Percentiles rank a stretch among this genome's conserved stretches.
Conservation (phyloP, 1,284 basidiomycete species). For the Pseudozyma pruni region DNA sequence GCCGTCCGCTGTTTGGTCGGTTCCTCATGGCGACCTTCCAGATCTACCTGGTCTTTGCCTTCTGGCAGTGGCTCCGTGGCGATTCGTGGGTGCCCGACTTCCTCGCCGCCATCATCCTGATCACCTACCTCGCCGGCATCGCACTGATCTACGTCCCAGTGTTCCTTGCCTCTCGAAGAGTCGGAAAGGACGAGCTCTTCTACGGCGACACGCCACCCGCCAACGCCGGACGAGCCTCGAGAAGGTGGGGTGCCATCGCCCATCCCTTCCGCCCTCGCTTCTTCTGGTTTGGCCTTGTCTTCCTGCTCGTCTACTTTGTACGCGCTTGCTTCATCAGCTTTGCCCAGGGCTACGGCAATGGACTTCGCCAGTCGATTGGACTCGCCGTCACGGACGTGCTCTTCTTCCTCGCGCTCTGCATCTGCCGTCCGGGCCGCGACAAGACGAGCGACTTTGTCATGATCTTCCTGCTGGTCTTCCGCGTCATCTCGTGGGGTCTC, state of each 20-base stretch:
- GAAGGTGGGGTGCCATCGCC: constrained; percentile 53
- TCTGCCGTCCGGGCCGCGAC: constrained; percentile 59
- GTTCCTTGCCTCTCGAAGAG: constrained; percentile 35
- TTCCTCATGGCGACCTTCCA: constrained; percentile 40
- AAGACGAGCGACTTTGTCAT: constrained; percentile 61
- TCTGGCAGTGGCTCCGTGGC: constrained; percentile 63
- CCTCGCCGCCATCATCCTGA: constrained; percentile 52
- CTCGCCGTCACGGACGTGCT: constrained; percentile 60
- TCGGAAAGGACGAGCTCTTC: constrained; percentile 46
- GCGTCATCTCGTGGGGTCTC: constrained; percentile 58
- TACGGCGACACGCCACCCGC: constrained; percentile 47
- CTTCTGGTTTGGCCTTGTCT: constrained; percentile 60
- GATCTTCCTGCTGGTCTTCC: constrained; percentile 57
- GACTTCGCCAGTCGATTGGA: constrained; percentile 63
- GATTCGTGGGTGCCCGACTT: constrained; percentile 63
- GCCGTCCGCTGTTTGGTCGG: constrained; percentile 32
- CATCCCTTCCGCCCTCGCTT: constrained; percentile 57
- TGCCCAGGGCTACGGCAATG: constrained; percentile 49
- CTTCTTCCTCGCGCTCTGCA: constrained; percentile 54
- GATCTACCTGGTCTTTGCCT: constrained; percentile 55
- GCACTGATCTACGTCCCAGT: constrained; percentile 50
- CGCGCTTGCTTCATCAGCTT: constrained; percentile 62
- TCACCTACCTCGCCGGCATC: constrained; percentile 40
- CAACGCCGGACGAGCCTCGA: constrained; percentile 26
- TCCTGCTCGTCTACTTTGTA: constrained; percentile 54